Evolutionary conservation across 345 rosid genomes (phyloP), one percentile per base, ranked within the genome.

Genomic region (Hibiscus syriacus): DNA sequence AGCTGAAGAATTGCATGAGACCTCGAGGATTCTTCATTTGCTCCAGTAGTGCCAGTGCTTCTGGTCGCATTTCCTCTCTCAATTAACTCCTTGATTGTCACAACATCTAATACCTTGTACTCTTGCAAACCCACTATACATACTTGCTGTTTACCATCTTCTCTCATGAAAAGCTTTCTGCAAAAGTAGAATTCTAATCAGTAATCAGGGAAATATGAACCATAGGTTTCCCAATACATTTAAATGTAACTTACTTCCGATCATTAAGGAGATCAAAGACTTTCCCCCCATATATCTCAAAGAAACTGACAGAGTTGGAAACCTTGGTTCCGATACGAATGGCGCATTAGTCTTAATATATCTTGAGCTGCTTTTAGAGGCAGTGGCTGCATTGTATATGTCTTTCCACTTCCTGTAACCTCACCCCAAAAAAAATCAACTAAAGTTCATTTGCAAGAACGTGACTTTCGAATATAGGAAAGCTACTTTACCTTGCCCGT

Each of bases 1-100:
- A 87, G 87, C 78, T 87, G 89, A 60, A 87, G 86, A 66, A 87
- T 84, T 76, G 87, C 92, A 79, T 84, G 92, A 14, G 92, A 86
- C 34, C 89, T 53, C 16, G 57, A 53, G 30, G 57, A 53, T 53
- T 53, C 57, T 53, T 53, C 57, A 10, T 53, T 53, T 2, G 57
- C 30, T 53, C 57, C 57, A 4, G 57, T 53, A 11, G 30, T 22
- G 57, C 57, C 57, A 4, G 57, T 53, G 29, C 30, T 23, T 53
- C 57, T 53, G 14, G 57, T 23, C 2, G 57, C 57, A 4, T 53
- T 53, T 22, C 57, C 57, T 53, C 57, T 53, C 57, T 53, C 57
- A 12, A 53, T 53, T 23, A 53, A 53, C 29, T 53, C 30, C 11
- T 53, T 53, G 30, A 53, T 53, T 16, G 5, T 53, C 11, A 22